Base-by-base conservation (phyloP, 257 asterid species). In the Marsdenia floribunda region DNA sequence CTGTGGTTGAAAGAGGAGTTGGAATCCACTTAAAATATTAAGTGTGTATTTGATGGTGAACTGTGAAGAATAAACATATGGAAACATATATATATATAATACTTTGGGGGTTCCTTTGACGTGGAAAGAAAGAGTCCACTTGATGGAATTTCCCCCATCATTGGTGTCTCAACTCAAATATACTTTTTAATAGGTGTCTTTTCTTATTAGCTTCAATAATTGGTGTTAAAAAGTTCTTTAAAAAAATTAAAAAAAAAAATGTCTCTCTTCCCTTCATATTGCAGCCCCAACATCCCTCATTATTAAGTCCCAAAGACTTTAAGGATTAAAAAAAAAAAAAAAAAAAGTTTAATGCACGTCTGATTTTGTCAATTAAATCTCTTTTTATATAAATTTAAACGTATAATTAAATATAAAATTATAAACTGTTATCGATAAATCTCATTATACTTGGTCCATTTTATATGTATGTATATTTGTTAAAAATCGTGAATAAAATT, bases 61-160 rank as follows among this genome's bases (percentile, higher is more conserved):
- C 70, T 64, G 49, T 64, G 79, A 73, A 81, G 80, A 73, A 72
- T 54, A 77, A 79, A 80, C 86, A 82, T 84, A 83, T 82, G 84
- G 82, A 76, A 73, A 81, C 85, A 44, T 44, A 44, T 44, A 7
- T 44, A 7, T 44, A 7, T 44, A 7, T 44, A 8, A 40, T 5
- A 81, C 69, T 77, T 78, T 73, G 81, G 49, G 49, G 49, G 60
- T 29, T 75, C 86, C 81, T 85, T 88, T 46, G 75, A 83, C 90
- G 88, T 89, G 90, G 80, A 87, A 84, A 84, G 83, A 84, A 78
- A 78, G 80, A 83, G 81, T 82, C 88, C 91, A 87, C 92, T 80
- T 65, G 83, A 75, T 75, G 80, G 24, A 64, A 74, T 55, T 29
- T 73, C 60, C 84, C 75, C 21, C 82, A 81, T 78, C 76, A 35